Conservation (phyloP, 2,329 filamentous ascomycete species). For the Pochonia chlamydosporia region DNA sequence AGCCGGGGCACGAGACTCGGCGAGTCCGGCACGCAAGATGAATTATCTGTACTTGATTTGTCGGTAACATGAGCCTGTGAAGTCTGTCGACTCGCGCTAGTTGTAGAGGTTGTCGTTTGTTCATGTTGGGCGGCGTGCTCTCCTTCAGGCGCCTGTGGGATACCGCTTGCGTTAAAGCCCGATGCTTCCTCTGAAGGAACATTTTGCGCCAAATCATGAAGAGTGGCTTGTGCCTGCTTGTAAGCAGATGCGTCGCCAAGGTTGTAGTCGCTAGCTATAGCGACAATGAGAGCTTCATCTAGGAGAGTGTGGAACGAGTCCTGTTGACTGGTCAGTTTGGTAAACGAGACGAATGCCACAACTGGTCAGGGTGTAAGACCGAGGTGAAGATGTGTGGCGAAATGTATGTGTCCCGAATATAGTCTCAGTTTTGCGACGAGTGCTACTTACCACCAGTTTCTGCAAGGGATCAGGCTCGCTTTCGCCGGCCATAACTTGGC, state of each 20-base stretch:
- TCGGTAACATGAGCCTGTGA: constrained; percentile 21
- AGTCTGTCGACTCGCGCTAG: constrained; percentile 20
- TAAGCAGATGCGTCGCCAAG: constrained; percentile 47
- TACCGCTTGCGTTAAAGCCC: constrained; percentile 73
- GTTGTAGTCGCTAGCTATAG: constrained; percentile 71
- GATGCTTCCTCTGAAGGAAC: constrained; percentile 64
- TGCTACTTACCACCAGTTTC: constrained; percentile 24
- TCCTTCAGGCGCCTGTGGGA: constrained; percentile 38
- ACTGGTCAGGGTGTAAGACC: too few relatives aligned
- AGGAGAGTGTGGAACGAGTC: constrained; percentile 67
- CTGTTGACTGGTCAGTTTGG: constrained; percentile 32
- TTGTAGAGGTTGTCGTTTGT: constrained; percentile 17
- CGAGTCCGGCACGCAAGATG: constrained; percentile 17
- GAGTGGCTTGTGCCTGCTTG: constrained; percentile 46
- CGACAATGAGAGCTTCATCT: constrained; percentile 71
- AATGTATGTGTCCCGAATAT: too few relatives aligned
- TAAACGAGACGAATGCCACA: too few relatives aligned
- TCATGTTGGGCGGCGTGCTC: constrained; percentile 6
- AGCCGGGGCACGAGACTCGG: constrained; percentile 19
- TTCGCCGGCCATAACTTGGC: constrained; percentile 17
- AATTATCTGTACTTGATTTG: constrained; percentile 18
- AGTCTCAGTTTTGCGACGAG: too few relatives aligned
- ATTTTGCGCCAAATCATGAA: constrained; percentile 60
- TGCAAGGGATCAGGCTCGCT: constrained; percentile 18
- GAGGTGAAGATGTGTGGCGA: too few relatives aligned